Evolutionary conservation across 2,329 filamentous ascomycete species (phyloP).

Genomic region (Camillea tinctor): DNA sequence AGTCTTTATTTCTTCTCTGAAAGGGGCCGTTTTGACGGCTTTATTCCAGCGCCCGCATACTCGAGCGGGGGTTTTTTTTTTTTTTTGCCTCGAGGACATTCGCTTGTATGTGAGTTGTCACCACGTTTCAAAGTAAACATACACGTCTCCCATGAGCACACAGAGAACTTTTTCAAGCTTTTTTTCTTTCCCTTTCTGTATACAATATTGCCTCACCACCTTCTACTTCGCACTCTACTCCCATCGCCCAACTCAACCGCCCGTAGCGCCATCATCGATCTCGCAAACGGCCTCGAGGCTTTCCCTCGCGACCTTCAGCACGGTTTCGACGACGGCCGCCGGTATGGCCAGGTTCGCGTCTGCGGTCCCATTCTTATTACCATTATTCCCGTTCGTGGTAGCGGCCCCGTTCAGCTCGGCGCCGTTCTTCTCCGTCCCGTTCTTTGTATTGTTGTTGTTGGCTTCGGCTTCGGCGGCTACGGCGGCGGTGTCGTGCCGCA

Average conservation of each 20-base stretch:
- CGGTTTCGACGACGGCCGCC: conserved; percentile 58
- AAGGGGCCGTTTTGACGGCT: too few relatives aligned
- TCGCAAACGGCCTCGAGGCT: conserved; percentile 52
- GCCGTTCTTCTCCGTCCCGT: conserved; percentile 14
- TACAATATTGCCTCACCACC: background rate
- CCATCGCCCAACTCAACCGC: conserved; percentile 7
- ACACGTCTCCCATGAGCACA: too few relatives aligned
- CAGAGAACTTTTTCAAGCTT: too few relatives aligned
- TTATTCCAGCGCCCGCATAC: too few relatives aligned
- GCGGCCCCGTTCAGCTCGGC: conserved; percentile 30
- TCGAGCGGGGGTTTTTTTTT: too few relatives aligned
- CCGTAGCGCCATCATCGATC: conserved; percentile 33
- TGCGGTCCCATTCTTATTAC: conserved; percentile 15
- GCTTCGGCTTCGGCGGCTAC: conserved; percentile 24
- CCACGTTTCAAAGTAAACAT: too few relatives aligned
- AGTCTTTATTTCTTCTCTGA: too few relatives aligned
- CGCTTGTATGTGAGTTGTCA: too few relatives aligned
- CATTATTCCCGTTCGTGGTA: conserved; percentile 19
- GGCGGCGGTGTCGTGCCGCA: conserved; percentile 50
- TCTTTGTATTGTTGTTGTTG: conserved; percentile 20
- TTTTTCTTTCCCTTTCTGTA: too few relatives aligned
- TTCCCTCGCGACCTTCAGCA: conserved; percentile 58
- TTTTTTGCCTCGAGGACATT: too few relatives aligned
- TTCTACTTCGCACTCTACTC: background rate
- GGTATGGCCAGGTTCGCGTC: conserved; percentile 54